A percentile compares a stretch with the other conserved stretches of the same genome.
Evolutionary conservation across 2,329 filamentous ascomycete species (phyloP).

Genomic region (Ilyonectria destructans): DNA sequence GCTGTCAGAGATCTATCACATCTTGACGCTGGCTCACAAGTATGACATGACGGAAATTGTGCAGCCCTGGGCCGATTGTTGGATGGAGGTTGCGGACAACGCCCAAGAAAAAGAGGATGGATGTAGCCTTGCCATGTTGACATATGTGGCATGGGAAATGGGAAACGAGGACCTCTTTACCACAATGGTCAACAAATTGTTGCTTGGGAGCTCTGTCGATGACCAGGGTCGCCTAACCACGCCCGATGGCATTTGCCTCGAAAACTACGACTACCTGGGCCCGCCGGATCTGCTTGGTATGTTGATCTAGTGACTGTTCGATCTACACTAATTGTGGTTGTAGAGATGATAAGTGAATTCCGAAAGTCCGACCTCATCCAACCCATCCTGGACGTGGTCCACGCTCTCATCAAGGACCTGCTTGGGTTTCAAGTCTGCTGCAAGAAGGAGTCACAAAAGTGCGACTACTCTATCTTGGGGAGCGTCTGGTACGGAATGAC

Average conservation of each 20-base stretch:
- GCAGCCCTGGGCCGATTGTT: conserved; percentile 1
- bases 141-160: conserved; percentile 13
- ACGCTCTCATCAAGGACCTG: neutral
- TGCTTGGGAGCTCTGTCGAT: neutral
- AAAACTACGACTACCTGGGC: neutral
- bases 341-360: neutral
- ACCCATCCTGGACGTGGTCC: neutral
- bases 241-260: neutral
- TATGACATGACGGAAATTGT: conserved; percentile 6
- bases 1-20: neutral
- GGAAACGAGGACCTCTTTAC: neutral
- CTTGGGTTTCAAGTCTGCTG: neutral
- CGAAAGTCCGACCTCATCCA: neutral
- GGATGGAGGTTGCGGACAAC: neutral
- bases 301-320: neutral
- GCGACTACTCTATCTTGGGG: conserved; percentile 4
- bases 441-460: neutral
- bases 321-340: neutral
- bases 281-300: conserved; percentile 4
- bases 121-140: neutral
- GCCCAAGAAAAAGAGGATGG: neutral
- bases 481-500: conserved; percentile 8
- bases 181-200: neutral
- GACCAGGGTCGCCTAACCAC: neutral
- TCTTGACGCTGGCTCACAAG: conserved; percentile 10